These are phyloP conservation scores for Termitomyces sp. DNA, from an alignment of 768 basidiomycete species.

Conservation along the genomic window DNA sequence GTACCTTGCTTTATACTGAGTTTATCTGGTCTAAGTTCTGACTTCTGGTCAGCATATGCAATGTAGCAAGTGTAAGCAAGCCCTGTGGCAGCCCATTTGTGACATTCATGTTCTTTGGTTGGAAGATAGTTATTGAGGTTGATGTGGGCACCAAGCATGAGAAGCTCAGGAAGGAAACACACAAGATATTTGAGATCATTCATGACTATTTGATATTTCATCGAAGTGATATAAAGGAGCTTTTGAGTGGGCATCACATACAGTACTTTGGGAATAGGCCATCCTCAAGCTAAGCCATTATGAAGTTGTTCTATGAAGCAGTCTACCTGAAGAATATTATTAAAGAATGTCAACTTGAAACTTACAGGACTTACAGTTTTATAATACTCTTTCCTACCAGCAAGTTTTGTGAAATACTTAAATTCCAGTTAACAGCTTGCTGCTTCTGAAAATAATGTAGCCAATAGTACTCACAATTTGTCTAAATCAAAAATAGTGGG, in stretches of 20 bases:
- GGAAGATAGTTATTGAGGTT: slow-evolving; percentile 28
- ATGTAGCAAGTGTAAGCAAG: slow-evolving; percentile 64
- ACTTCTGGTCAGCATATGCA: slow-evolving; percentile 58
- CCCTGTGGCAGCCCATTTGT: slow-evolving; percentile 68
- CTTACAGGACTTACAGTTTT: no score
- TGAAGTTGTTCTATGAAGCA: no score
- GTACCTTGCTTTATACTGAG: slow-evolving; percentile 31
- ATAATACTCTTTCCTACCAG: no score
- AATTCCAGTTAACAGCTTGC: no score
- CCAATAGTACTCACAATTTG: neutral
- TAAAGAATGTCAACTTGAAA: no score
- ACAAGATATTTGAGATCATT: slow-evolving; percentile 60
- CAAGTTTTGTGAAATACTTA: no score
- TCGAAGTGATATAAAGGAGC: slow-evolving; percentile 61
- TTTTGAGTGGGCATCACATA: slow-evolving; percentile 50
- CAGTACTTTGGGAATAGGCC: no score
- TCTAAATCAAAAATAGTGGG: neutral
- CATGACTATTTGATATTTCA: slow-evolving; percentile 24
- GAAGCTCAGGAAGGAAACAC: slow-evolving; percentile 62
- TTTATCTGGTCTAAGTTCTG: slow-evolving; percentile 62
- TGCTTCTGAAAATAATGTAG: no score
- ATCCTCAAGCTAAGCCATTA: no score
- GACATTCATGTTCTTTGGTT: slow-evolving; percentile 33
- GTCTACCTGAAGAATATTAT: no score
- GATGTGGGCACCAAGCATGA: slow-evolving; percentile 55